Base-by-base conservation (phyloP, 176 grass and related monocot species). In the Carex myosuroides region DNA sequence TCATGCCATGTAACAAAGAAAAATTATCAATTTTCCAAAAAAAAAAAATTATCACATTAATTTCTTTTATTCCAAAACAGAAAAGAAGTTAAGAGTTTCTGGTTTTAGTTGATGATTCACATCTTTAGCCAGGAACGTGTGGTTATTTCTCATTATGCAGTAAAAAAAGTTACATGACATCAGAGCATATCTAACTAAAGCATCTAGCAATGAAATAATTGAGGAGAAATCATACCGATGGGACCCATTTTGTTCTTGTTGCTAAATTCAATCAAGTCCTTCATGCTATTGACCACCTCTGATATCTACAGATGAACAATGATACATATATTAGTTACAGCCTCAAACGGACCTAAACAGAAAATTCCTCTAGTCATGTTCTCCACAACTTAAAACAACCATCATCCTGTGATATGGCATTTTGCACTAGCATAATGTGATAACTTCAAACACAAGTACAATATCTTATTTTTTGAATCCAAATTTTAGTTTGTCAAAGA, bases 281-380 rank as follows among this genome's bases (percentile, higher is more conserved):
- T 99, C 97, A 99, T 99, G 87, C 92, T 92, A 92, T 93, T 96
- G 66, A 99, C 97, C 76, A 99, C 93, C 90, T 99, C 97, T 18
- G 93, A 95, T 90, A 99, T 94, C 93, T 99, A 83, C 55, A 16
- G 48, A 74, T 46, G 85, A 12, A 77, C 13, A 79, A 73, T 77
- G 12, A 57, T 79, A 81, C 86, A 56, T 17, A 0, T 21, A 39
- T 63, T 71, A 70, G 18, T 62, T 64, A 77, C 10, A 77, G 72
- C 72, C 22, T 55, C 3, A 77, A 50, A 29, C 1, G 24, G 44
- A 12, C 66, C 64, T 33, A 33, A 66, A 66, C 26, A 7, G 18
- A 68, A 70, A 71, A 46, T 14, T 46, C 68, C 3, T 44, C 18
- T 18, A 2, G 10, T 70, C 33, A 70, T 35, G 35, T 70, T 42